Conservation (phyloP, 1,284 basidiomycete genomes). For the Trichosporon sp. region DNA sequence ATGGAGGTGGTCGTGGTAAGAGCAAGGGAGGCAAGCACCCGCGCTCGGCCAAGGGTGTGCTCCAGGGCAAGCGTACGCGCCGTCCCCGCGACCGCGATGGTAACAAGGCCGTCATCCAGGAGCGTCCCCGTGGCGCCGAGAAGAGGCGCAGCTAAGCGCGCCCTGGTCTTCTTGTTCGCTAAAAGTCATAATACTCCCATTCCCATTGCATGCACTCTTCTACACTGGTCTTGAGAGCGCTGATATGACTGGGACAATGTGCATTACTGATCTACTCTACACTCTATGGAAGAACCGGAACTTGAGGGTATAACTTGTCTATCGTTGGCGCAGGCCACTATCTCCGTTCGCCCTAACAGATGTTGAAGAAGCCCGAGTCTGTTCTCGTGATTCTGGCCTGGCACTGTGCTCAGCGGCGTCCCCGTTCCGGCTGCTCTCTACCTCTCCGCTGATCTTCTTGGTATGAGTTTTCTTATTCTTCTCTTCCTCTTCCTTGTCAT, state of each 20-base stretch:
- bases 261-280: slow-evolving; percentile 9
- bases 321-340: slow-evolving; percentile 19
- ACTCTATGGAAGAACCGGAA: not conserved
- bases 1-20: slow-evolving; percentile 95
- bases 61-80: slow-evolving; percentile 89
- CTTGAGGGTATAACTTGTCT: not conserved
- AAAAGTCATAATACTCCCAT: slow-evolving; percentile 10
- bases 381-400: not conserved
- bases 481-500: not conserved
- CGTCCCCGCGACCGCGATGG: slow-evolving; percentile 87
- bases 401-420: not conserved
- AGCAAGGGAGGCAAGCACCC: slow-evolving; percentile 94
- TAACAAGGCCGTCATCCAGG: slow-evolving; percentile 91
- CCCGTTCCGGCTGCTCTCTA: not conserved
- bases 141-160: slow-evolving; percentile 21
- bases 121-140: slow-evolving; percentile 70
- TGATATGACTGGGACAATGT: not conserved
- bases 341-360: slow-evolving; percentile 10
- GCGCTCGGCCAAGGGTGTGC: slow-evolving; percentile 86
- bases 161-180: not conserved
- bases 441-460: not conserved
- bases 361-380: not conserved
- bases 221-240: slow-evolving; percentile 14
- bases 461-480: not conserved
- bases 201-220: slow-evolving; percentile 34